phyloP scores from a whole-genome alignment of 495 filamentous ascomycete species.

The Rostrohypoxylon terebratum region DNA sequence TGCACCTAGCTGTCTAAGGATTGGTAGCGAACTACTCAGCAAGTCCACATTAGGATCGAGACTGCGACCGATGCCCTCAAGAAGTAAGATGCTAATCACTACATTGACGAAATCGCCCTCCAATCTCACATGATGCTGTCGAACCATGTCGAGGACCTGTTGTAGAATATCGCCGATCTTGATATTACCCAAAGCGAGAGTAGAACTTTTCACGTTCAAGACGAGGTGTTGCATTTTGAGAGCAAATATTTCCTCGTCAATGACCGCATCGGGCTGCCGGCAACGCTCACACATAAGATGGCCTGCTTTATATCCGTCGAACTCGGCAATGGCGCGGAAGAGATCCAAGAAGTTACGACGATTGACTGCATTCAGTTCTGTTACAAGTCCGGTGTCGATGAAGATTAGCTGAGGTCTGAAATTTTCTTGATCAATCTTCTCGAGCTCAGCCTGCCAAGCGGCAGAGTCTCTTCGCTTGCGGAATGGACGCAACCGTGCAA shows the following conservation, averaged over 20 bases:
- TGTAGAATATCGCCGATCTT: slow-evolving; percentile 96
- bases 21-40: slow-evolving; percentile 87
- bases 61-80: slow-evolving; percentile 92
- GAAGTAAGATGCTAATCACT: slow-evolving; percentile 90
- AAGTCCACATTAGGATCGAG: slow-evolving; percentile 90
- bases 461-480: slow-evolving; percentile 64
- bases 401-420: slow-evolving; percentile 96
- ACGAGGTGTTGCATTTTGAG: slow-evolving; percentile 97
- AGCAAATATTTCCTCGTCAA: slow-evolving; percentile 89
- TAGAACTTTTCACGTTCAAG: slow-evolving; percentile 85
- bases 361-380: slow-evolving; percentile 87
- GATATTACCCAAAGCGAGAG: slow-evolving; percentile 92
- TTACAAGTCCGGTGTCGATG: slow-evolving; percentile 97
- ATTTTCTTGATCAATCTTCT: slow-evolving; percentile 85
- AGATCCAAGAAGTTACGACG: slow-evolving; percentile 93
- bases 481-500: slow-evolving; percentile 80
- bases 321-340: slow-evolving; percentile 95
- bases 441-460: slow-evolving; percentile 78
- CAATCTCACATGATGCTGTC: slow-evolving; percentile 90
- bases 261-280: slow-evolving; percentile 86
- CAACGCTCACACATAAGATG: slow-evolving; percentile 96
- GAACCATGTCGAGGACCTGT: slow-evolving; percentile 91
- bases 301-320: slow-evolving; percentile 95
- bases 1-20: slow-evolving; percentile 86
- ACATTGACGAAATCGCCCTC: slow-evolving; percentile 99